These are phyloP conservation scores for Selaginella tamariscina DNA, from an alignment of 75 land plant species.

Conservation along the genomic window DNA sequence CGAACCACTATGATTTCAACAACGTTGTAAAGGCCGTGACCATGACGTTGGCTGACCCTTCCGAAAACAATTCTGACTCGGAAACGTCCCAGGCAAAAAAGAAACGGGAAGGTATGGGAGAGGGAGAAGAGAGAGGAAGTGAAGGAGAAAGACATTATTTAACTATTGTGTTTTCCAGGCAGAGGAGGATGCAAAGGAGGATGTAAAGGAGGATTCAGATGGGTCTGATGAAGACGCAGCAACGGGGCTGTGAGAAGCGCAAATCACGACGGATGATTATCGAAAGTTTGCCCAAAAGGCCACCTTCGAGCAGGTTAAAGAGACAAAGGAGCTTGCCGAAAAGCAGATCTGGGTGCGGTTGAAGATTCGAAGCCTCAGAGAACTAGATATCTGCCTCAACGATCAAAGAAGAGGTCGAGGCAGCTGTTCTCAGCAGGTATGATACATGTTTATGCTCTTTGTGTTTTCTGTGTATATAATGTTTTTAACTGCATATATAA, in stretches of 20 bases:
- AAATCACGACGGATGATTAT: too few relatives aligned
- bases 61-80: not conserved
- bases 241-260: too few relatives aligned
- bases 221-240: too few relatives aligned
- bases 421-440: constrained; percentile 78
- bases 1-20: not conserved
- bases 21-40: not conserved
- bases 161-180: too few relatives aligned
- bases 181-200: too few relatives aligned
- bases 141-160: too few relatives aligned
- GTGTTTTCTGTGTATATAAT: too few relatives aligned
- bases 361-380: constrained; percentile 30
- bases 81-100: not conserved
- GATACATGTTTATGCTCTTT: constrained; percentile 1
- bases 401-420: constrained; percentile 55
- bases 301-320: not conserved
- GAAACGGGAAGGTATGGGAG: not conserved
- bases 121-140: too few relatives aligned
- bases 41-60: not conserved
- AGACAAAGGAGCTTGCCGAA: not conserved
- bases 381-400: constrained; percentile 21
- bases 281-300: too few relatives aligned
- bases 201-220: too few relatives aligned
- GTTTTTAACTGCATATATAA: not conserved
- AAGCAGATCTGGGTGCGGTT: constrained; percentile 12